phyloP scores from a whole-genome alignment of 2,329 filamentous ascomycete genomes.

The Phyllosticta paracitricarpa region DNA sequence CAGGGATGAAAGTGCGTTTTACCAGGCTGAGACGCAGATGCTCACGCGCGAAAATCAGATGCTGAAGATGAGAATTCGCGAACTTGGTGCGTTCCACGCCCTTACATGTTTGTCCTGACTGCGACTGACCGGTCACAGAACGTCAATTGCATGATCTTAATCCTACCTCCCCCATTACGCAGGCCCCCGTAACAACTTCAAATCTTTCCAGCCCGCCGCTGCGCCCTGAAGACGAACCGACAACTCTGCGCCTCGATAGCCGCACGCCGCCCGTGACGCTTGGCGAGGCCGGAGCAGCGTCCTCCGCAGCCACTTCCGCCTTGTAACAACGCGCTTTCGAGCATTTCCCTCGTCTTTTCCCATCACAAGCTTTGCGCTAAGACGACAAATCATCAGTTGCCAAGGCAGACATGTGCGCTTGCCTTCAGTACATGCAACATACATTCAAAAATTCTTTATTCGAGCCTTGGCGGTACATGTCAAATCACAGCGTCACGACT shows the following conservation, averaged over 20 bases:
- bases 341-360: not conserved
- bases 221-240: slow-evolving; percentile 1
- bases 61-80: slow-evolving; percentile 63
- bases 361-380: not conserved
- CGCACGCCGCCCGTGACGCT: not conserved
- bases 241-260: not conserved
- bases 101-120: slow-evolving; percentile 4
- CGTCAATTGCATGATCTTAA: slow-evolving; percentile 25
- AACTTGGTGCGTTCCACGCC: slow-evolving; percentile 47
- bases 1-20: slow-evolving; percentile 67
- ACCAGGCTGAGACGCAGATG: slow-evolving; percentile 73
- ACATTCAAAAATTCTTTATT: not conserved
- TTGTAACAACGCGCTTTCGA: not conserved
- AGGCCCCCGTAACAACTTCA: slow-evolving; percentile 21
- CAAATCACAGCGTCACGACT: not conserved
- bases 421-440: not conserved
- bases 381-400: not conserved
- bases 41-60: slow-evolving; percentile 73
- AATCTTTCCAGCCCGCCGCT: slow-evolving; percentile 18
- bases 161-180: slow-evolving; percentile 21
- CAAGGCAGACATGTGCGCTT: not conserved
- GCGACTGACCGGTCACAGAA: slow-evolving; percentile 16
- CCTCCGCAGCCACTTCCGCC: not conserved
- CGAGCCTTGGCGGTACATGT: not conserved
- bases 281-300: not conserved